Percentiles rank a stretch among this genome's conserved stretches.
phyloP scores from a whole-genome alignment of 805 yeast species.

The Saccharomycopsis fibuligera region DNA sequence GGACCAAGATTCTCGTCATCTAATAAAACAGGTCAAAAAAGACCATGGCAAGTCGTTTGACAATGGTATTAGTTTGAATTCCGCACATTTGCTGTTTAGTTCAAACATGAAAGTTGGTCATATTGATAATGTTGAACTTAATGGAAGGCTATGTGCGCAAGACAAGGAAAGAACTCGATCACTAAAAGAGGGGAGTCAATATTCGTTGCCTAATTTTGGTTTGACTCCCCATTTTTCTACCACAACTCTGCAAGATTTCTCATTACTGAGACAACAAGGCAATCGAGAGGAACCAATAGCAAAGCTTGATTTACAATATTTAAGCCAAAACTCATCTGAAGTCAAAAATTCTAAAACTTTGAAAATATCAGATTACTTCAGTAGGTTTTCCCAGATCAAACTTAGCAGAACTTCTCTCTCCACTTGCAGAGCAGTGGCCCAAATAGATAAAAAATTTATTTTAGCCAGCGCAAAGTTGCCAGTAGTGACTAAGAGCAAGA shows the following conservation, averaged over 20 bases:
- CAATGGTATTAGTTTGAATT: background rate
- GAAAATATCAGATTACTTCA: conserved; percentile 16
- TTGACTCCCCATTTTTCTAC: no score
- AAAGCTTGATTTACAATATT: conserved; percentile 1
- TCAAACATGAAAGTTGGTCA: conserved; percentile 4
- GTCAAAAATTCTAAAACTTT: background rate
- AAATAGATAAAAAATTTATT: conserved; percentile 61
- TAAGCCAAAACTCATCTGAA: background rate
- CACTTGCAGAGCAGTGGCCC: conserved; percentile 38
- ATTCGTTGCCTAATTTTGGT: no score
- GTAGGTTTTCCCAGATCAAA: conserved; percentile 11
- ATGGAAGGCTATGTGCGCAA: no score
- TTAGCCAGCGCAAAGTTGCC: no score
- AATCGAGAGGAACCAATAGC: no score
- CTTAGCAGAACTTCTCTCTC: conserved; percentile 25
- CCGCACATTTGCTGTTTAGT: background rate
- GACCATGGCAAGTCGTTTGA: no score
- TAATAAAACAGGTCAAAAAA: no score
- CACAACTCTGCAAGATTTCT: no score
- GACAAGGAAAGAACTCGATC: no score
- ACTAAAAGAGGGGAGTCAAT: no score
- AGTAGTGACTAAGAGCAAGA: conserved; percentile 27
- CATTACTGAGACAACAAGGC: no score
- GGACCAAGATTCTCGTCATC: no score
- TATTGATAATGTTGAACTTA: conserved; percentile 1